Evolutionary conservation across 176 grass and related monocot genomes (phyloP), one percentile per base, ranked within the genome.

Genomic region (Ensete ventricosum): DNA sequence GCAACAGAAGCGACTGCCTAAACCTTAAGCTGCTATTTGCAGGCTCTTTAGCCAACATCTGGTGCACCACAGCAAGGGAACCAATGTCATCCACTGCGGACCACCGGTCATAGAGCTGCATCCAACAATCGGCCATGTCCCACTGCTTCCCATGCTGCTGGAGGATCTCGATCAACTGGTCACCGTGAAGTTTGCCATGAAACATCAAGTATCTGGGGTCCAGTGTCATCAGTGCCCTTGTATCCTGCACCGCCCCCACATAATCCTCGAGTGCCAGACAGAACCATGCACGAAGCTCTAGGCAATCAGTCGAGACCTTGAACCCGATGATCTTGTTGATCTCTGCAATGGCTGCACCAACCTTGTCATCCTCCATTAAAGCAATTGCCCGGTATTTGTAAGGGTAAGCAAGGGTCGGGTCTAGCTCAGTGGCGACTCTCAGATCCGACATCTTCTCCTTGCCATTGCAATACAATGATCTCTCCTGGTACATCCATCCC

Each of bases 81-180:
- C 90, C 90, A 6, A 91, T 89, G 76, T 98, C 95, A 64, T 98
- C 95, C 26, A 98, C 95, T 10, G 84, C 82, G 0, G 95, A 98
- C 95, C 95, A 98, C 59, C 95, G 73, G 34, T 94, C 95, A 34
- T 93, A 98, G 22, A 98, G 91, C 84, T 85, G 88, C 95, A 98
- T 89, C 95, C 95, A 98, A 75, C 95, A 98, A 72, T 98, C 95
- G 0, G 90, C 95, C 95, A 91, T 91, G 77, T 98, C 90, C 95
- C 88, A 85, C 20, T 91, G 88, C 84, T 87, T 83, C 67, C 93
- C 76, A 9, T 86, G 79, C 13, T 88, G 89, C 43, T 81, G 73
- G 50, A 98, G 88, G 26, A 85, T 78, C 78, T 93, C 95, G 5
- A 98, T 87, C 72, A 98, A 74, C 34, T 89, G 90, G 8, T 94